phyloP scores from a whole-genome alignment of 2,329 filamentous ascomycete species.

The Exophiala phaeomuriformis region DNA sequence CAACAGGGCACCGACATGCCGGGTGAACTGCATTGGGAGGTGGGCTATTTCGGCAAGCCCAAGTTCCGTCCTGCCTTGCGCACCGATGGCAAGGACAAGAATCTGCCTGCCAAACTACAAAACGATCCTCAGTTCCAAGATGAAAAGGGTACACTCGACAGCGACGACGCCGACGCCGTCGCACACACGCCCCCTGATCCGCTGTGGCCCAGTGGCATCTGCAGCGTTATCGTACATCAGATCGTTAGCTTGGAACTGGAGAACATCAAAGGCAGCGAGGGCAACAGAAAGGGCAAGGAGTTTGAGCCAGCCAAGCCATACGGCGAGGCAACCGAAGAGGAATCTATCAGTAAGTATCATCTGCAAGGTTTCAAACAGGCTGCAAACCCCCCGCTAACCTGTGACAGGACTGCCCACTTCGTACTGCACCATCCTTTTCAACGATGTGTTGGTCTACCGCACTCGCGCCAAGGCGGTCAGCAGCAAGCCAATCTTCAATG shows the following conservation, averaged over 20 bases:
- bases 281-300: conserved; percentile 74
- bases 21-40: conserved; percentile 89
- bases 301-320: conserved; percentile 80
- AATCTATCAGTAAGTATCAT: conserved; percentile 47
- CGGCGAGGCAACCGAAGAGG: conserved; percentile 80
- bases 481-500: conserved; percentile 94
- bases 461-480: conserved; percentile 92
- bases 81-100: conserved; percentile 77
- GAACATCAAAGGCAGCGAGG: conserved; percentile 76
- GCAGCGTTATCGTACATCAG: conserved; percentile 82
- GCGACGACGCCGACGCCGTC: conserved; percentile 70
- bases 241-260: conserved; percentile 92
- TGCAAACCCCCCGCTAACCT: background rate
- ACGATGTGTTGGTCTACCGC: conserved; percentile 59
- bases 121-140: conserved; percentile 74
- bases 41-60: conserved; percentile 89
- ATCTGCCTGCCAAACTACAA: conserved; percentile 64
- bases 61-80: conserved; percentile 75
- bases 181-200: conserved; percentile 87
- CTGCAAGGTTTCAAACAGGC: background rate
- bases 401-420: conserved; percentile 64
- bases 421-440: conserved; percentile 71
- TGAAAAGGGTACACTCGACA: conserved; percentile 72
- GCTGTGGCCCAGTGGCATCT: conserved; percentile 87
- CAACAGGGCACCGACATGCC: conserved; percentile 84